A percentile compares a stretch with the other conserved stretches of the same genome.
phyloP scores from a whole-genome alignment of 345 rosid species.

The Pugionium dolabratum region DNA sequence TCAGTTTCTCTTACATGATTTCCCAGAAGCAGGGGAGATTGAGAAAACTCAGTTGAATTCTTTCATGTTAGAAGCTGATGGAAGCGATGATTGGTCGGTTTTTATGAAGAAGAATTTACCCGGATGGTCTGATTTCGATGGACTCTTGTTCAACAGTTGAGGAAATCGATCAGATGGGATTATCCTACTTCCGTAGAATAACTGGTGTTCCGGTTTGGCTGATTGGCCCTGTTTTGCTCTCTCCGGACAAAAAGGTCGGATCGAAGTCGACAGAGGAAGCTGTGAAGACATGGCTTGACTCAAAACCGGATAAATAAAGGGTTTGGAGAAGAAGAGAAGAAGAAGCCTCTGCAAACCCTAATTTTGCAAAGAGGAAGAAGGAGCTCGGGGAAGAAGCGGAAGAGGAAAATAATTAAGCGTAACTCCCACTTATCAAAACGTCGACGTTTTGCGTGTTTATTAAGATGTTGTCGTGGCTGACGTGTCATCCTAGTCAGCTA shows the following conservation, averaged over 20 bases:
- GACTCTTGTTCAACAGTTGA: constrained; percentile 62
- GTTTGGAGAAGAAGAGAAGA: too few relatives aligned
- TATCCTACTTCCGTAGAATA: constrained; percentile 51
- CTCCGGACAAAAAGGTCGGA: constrained; percentile 31
- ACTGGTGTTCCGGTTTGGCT: constrained; percentile 52
- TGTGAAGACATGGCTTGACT: too few relatives aligned
- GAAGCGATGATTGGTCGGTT: constrained; percentile 55
- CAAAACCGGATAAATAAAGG: too few relatives aligned
- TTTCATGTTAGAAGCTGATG: constrained; percentile 49
- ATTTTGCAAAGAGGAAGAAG: too few relatives aligned
- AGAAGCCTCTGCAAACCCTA: too few relatives aligned
- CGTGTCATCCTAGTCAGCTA: too few relatives aligned
- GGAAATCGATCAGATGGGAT: constrained; percentile 55
- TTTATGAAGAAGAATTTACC: constrained; percentile 45
- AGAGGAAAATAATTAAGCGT: too few relatives aligned
- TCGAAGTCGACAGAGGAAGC: too few relatives aligned
- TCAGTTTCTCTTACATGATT: constrained; percentile 54
- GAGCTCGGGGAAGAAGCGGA: too few relatives aligned
- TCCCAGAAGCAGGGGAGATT: constrained; percentile 52
- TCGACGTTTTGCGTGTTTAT: too few relatives aligned
- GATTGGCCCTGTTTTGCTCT: constrained; percentile 58
- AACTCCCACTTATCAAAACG: too few relatives aligned
- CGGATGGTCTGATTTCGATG: constrained; percentile 52
- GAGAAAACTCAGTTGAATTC: constrained; percentile 52
- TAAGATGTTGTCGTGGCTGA: too few relatives aligned